Evolutionary conservation across 2,329 filamentous ascomycete genomes (phyloP), one percentile per base, ranked within the genome.

Genomic region (Capronia americana): DNA sequence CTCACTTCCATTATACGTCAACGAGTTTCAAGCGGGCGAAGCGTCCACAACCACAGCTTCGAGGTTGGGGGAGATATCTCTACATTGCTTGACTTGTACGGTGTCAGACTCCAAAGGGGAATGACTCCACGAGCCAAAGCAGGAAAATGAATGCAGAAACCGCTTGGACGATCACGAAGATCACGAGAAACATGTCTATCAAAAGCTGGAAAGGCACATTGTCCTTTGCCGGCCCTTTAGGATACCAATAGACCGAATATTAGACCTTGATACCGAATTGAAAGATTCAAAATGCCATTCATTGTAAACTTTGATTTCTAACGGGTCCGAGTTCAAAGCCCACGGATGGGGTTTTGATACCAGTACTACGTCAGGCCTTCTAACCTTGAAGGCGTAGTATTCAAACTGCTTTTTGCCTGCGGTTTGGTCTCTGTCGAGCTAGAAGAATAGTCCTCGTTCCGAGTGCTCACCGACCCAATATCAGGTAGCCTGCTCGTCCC

Each of bases 161-260:
- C 20, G 48, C 48, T 51, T 55, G 17, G 24, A 55, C 53, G 17
- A 30, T 55, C 53, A 55, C 28, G 53, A 55, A 55, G 48, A 28
- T 34, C 17, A 55, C n/a, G 53, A 55, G 53, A 55, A 55, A 55
- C 53, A 55, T 55, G 53, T 55, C 53, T 55, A 55, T 28, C 12
- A 34, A 30, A 55, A 34, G 28, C 28, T 20, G 53, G 26, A 11
- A 53, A 34, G 17, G 53, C 53, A 34, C 53, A 30, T 55, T 55
- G 26, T n/a, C 28, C 28, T 24, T 28, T 30, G 28, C 28, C 24
- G 53, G 28, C 28, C n/a, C n/a, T 55, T 34, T n/a, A 55, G 53
- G 53, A 55, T 55, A 55, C 53, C 53, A 55, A n/a, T 30, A 55
- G 53, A 55, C 53, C 12, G 28, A 55, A 20, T 34, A 10, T n/a